Base-by-base conservation (phyloP, 805 yeast genomes). In the Cyberlindnera bimundalis region DNA sequence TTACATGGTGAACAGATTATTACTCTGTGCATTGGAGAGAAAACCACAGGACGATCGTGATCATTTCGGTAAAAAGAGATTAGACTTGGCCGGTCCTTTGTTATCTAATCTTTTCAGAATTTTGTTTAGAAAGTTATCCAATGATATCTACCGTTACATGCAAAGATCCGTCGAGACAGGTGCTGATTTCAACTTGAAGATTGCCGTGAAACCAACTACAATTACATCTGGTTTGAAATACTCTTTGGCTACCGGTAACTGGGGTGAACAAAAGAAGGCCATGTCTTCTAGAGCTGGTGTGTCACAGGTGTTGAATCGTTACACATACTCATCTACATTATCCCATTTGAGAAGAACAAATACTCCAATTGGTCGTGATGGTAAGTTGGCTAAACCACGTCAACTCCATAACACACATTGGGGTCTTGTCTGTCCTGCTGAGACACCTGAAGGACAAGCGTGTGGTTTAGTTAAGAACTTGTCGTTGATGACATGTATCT, bases 221-320 rank as follows among this genome's bases (percentile, higher is more conserved):
- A 88, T 93, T 56, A 93, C 99, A 28, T 91, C 95, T 47, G 99
- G 99, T 62, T 77, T 93, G 66, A 86, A 95, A 62, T 93, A 93
- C 67, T 93, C 99, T 29, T 74, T 93, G 59, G 99, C 99, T 40
- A 93, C 99, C 13, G 99, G 99, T 74, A 93, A 93, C 71, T 93
- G 99, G 99, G 99, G 99, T 71, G 99, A 93, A 67, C 99, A 93
- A 65, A 91, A 90, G 81, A 93, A 93, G 66, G 97, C 98, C 12
- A 93, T 93, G 99, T 81, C 93, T 47, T 82, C 97, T 15, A 83
- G 96, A 65, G 99, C 99, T 6, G 99, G 99, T 78, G 99, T 95
- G 34, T 91, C 98, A 20, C 99, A 93, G 73, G 99, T 93, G 52
- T 76, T 93, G 66, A 93, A 93, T 66, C 80, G 99, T 70, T 93